Evolutionary conservation across 2,329 filamentous ascomycete species (phyloP).

Genomic region (Exophiala xenobiotica): DNA sequence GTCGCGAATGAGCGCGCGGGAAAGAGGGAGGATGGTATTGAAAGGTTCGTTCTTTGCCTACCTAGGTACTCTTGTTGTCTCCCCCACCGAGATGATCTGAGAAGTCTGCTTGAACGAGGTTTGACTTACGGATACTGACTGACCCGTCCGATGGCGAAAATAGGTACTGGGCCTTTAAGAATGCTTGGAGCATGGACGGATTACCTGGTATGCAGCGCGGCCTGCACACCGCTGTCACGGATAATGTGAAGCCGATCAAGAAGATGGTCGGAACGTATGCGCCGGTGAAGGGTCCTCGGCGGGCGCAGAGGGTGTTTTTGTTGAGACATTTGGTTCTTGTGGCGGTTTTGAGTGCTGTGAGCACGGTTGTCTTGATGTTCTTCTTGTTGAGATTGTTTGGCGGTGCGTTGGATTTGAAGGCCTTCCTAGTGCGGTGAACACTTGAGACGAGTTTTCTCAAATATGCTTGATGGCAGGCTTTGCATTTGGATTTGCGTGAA

Average conservation of each 20-base stretch:
- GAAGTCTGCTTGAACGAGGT: too few relatives aligned
- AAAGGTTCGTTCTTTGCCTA: constrained; percentile 10
- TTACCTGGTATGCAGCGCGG: constrained; percentile 53
- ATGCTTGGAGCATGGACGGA: constrained; percentile 58
- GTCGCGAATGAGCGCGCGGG: constrained; percentile 39
- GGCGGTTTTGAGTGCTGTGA: constrained; percentile 17
- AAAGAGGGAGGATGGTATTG: constrained; percentile 49
- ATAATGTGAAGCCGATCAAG: constrained; percentile 29
- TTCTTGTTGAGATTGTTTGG: constrained; percentile 1
- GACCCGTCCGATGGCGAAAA: not conserved
- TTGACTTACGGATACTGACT: not conserved
- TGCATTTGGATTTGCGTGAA: not conserved
- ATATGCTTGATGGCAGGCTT: too few relatives aligned
- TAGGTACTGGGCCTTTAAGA: constrained; percentile 58
- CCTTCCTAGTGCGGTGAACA: not conserved
- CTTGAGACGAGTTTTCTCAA: too few relatives aligned
- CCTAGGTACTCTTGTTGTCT: too few relatives aligned
- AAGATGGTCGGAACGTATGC: constrained; percentile 30
- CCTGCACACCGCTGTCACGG: constrained; percentile 16
- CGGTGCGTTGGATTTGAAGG: not conserved
- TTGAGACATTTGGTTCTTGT: constrained; percentile 22
- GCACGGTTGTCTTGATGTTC: constrained; percentile 2
- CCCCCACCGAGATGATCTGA: too few relatives aligned
- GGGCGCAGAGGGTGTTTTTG: constrained; percentile 2
- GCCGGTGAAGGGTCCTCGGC: constrained; percentile 1